Percentiles rank a stretch among this genome's conserved stretches.
Evolutionary conservation across 2,329 filamentous ascomycete species (phyloP).

Genomic region (Leptographium wingfieldii): DNA sequence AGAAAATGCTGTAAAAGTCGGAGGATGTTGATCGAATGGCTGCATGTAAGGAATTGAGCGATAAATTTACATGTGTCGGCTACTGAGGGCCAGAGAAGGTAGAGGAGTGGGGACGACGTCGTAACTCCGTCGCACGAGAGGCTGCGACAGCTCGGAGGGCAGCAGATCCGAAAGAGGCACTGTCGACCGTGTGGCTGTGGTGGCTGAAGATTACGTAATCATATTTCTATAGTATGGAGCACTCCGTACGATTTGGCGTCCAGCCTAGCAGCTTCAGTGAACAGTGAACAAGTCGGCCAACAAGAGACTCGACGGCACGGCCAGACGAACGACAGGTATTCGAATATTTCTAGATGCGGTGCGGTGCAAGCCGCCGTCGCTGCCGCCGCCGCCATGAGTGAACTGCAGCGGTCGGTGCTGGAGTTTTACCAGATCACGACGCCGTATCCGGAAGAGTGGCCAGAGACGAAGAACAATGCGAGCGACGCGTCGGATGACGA

Average conservation of each 20-base stretch:
- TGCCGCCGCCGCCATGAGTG: slow-evolving; percentile 38
- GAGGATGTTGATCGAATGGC: slow-evolving; percentile 4
- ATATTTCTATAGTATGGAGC: too few species aligned
- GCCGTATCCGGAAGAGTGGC: slow-evolving; percentile 75
- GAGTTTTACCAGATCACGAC: slow-evolving; percentile 81
- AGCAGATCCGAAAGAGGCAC: background rate
- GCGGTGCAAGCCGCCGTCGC: background rate
- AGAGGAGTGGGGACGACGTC: slow-evolving; percentile 1
- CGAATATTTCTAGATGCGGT: background rate
- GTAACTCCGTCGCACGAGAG: slow-evolving; percentile 13
- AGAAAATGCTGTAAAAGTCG: slow-evolving; percentile 5
- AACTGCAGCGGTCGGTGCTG: slow-evolving; percentile 64
- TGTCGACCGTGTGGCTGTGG: too few species aligned
- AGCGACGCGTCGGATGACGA: slow-evolving; percentile 55
- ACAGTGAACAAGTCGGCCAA: too few species aligned
- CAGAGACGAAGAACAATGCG: slow-evolving; percentile 56
- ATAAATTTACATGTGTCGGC: slow-evolving; percentile 12
- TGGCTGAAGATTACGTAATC: too few species aligned
- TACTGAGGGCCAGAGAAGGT: slow-evolving; percentile 3
- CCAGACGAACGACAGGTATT: background rate
- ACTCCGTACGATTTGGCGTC: too few species aligned
- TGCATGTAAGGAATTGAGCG: slow-evolving; percentile 5
- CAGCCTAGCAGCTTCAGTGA: too few species aligned
- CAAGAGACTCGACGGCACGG: background rate
- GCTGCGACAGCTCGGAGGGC: slow-evolving; percentile 4